These are phyloP conservation scores for Dentipellis sp. DNA, from an alignment of 768 basidiomycete genomes.

Conservation along the genomic window DNA sequence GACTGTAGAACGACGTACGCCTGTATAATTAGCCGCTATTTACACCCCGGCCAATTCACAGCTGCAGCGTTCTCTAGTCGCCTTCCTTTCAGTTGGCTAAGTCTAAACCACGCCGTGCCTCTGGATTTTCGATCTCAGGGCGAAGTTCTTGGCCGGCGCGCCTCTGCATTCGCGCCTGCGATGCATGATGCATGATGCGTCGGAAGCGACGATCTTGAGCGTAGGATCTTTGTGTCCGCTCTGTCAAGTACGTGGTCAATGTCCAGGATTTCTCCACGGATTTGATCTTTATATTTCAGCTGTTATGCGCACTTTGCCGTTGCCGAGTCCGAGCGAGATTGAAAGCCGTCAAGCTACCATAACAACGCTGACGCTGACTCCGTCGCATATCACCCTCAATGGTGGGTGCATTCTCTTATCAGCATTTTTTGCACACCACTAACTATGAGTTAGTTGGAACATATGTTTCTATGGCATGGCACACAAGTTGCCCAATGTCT, in stretches of 20 bases:
- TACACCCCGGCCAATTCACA: not conserved
- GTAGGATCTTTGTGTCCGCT: not conserved
- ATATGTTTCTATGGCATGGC: conserved; percentile 16
- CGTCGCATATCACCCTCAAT: conserved; percentile 9
- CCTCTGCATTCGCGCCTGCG: not conserved
- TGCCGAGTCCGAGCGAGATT: conserved; percentile 6
- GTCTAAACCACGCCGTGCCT: not conserved
- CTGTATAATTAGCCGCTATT: not conserved
- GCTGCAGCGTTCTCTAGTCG: not conserved
- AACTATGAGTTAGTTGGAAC: conserved; percentile 18
- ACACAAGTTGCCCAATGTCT: conserved; percentile 16
- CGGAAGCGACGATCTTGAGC: conserved; percentile 1
- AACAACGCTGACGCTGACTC: conserved; percentile 11
- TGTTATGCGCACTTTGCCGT: conserved; percentile 9
- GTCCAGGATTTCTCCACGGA: not conserved
- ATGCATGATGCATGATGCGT: not conserved
- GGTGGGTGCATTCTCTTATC: not conserved
- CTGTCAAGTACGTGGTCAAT: conserved; percentile 2
- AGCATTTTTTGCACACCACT: no score
- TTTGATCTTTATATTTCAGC: conserved; percentile 2
- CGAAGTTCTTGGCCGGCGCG: not conserved
- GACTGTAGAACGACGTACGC: not conserved
- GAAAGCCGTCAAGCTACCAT: conserved; percentile 14
- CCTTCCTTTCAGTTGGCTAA: not conserved
- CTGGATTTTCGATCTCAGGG: not conserved